Conservation (phyloP, 352 stramenopile species). For the Pythium folliculosum region DNA sequence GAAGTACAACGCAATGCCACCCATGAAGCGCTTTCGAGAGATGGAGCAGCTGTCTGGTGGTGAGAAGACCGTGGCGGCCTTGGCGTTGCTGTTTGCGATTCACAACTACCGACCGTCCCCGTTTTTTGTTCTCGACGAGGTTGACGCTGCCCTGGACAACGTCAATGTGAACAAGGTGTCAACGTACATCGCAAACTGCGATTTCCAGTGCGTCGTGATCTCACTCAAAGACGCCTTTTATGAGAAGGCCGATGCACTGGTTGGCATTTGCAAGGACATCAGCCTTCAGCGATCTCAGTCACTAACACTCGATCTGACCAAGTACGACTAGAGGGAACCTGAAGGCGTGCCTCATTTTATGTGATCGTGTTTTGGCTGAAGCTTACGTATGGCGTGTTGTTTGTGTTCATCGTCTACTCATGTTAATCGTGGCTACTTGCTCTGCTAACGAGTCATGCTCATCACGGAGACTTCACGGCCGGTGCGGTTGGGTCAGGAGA, state of each 20-base stretch:
- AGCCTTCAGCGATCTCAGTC: constrained; percentile 66
- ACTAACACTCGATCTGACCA: constrained; percentile 82
- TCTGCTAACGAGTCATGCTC: neutral
- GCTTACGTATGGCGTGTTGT: neutral
- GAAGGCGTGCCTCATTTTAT: neutral
- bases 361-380: neutral
- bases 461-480: constrained; percentile 1
- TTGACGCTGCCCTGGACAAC: constrained; percentile 99
- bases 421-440: neutral
- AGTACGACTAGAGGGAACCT: constrained; percentile 36
- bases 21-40: constrained; percentile 98
- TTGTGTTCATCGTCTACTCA: neutral
- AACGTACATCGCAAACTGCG: constrained; percentile 95
- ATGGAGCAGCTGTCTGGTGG: constrained; percentile 98
- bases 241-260: constrained; percentile 91
- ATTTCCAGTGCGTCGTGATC: constrained; percentile 98
- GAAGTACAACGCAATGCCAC: constrained; percentile 99
- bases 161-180: constrained; percentile 99
- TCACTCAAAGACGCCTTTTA: constrained; percentile 99
- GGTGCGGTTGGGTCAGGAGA: neutral
- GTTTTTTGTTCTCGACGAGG: constrained; percentile 99
- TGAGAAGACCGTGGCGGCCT: constrained; percentile 98
- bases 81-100: constrained; percentile 99
- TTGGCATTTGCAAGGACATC: constrained; percentile 91
- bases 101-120: constrained; percentile 95